These are phyloP conservation scores for Acacia melanoxylon DNA, from an alignment of 306 rosid species.

Conservation along the genomic window DNA sequence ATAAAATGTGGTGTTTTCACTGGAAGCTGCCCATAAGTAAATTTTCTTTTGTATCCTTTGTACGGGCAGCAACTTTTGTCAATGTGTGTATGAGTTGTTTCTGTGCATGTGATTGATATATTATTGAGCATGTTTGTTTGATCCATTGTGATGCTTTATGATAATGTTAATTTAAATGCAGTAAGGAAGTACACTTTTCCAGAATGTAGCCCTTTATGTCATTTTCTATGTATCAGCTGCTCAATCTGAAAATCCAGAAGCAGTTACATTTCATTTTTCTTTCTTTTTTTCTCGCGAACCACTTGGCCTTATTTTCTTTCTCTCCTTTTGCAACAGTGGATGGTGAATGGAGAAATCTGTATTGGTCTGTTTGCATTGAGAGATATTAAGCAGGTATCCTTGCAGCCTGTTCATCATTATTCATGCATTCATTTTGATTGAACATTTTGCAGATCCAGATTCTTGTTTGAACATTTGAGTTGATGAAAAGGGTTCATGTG, in stretches of 20 bases:
- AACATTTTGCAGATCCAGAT: slow-evolving; percentile 14
- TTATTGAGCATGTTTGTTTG: not conserved
- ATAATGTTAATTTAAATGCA: not conserved
- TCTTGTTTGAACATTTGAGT: slow-evolving; percentile 21
- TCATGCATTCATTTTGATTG: slow-evolving; percentile 23
- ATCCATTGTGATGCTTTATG: slow-evolving; percentile 4
- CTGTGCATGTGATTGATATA: not conserved
- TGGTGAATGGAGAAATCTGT: slow-evolving; percentile 99
- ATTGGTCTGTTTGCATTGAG: slow-evolving; percentile 92
- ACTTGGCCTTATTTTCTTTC: slow-evolving; percentile 24
- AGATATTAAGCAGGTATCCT: slow-evolving; percentile 85
- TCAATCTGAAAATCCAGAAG: slow-evolving; percentile 21
- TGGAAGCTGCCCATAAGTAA: not conserved
- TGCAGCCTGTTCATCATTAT: slow-evolving; percentile 20
- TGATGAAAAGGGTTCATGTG: slow-evolving; percentile 15
- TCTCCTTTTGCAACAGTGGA: slow-evolving; percentile 66
- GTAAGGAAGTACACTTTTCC: not conserved
- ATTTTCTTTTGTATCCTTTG: not conserved
- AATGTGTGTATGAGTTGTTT: not conserved
- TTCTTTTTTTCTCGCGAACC: slow-evolving; percentile 10
- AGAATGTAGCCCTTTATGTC: slow-evolving; percentile 9
- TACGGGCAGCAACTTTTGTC: not conserved
- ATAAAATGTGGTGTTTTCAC: slow-evolving; percentile 4
- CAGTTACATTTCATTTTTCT: not conserved
- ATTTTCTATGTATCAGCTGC: not conserved